Base-by-base conservation (phyloP, 2,329 filamentous ascomycete genomes). In the Arthroderma sp. region DNA sequence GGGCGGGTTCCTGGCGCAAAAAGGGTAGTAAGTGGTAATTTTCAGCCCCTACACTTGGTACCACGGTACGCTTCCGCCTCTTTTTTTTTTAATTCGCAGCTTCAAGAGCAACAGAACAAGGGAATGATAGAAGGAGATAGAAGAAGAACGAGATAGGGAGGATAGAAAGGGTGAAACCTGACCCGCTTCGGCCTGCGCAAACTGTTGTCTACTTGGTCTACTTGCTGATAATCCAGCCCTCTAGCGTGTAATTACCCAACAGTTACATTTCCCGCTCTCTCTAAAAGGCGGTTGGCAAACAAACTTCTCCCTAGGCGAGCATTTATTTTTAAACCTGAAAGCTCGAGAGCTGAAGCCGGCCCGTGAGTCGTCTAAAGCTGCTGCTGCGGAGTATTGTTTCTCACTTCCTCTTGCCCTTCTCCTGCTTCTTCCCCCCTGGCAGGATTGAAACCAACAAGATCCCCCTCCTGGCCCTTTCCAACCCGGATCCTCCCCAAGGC, bases 251-350 rank as follows among this genome's bases (percentile, higher is more conserved):
- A n/a, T 47, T 47, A 47, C 41, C 41, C 41, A 44, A n/a, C 41
- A 23, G 41, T 44, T 44, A 23, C 19, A 23, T 23, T 13, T n/a
- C n/a, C 19, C 28, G 28, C 28, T 28, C 41, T 23, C 41, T 47
- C 1, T 11, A 9, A 43, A 47, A 23, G 19, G 21, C 19, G 25
- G 43, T 33, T 51, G 23, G 17, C 25, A 31, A 51, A 33, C 47
- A 51, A 51, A 51, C 47, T 51, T 13, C 44, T 49, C 25, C 44
- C 13, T 51, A 51, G 47, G 47, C 47, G 47, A 51, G 25, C 21
- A 33, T 11, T 33, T 13, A 21, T 47, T 47, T 19, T 25, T 47
- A 43, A 39, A 17, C 39, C 39, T 17, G 39, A 17, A 17, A n/a
- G 39, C 35, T 38, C 35, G 11, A 38, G 11, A 38, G 35, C 35